phyloP scores from a whole-genome alignment of 2,329 filamentous ascomycete species.

The Penicillium sp. region DNA sequence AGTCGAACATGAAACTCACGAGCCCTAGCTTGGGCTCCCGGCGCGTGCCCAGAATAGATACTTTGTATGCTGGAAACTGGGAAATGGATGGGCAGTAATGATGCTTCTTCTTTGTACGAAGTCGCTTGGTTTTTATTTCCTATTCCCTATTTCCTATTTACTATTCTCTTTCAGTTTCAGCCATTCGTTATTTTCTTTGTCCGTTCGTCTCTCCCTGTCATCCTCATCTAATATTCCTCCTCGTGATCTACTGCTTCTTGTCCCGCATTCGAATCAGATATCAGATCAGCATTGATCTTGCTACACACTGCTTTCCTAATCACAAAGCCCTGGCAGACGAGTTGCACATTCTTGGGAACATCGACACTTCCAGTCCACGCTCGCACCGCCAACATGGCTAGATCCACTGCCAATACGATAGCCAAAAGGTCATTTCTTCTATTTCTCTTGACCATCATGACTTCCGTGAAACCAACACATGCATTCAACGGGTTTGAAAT shows the following conservation, averaged over 20 bases:
- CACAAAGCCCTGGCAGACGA: background rate
- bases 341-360: background rate
- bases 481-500: constrained; percentile 19
- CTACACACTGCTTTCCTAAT: background rate
- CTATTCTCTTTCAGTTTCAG: constrained; percentile 11
- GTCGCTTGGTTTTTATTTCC: constrained; percentile 1
- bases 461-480: constrained; percentile 21
- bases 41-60: constrained; percentile 32
- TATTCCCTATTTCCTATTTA: constrained; percentile 3
- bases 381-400: constrained; percentile 13
- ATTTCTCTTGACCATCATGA: constrained; percentile 26
- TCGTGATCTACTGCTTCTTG: constrained; percentile 2
- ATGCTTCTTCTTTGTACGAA: constrained; percentile 6
- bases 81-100: constrained; percentile 8
- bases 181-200: constrained; percentile 8
- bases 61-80: background rate
- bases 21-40: constrained; percentile 28
- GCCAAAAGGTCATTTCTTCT: constrained; percentile 13
- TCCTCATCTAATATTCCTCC: background rate
- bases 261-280: constrained; percentile 2
- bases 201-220: background rate
- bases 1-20: constrained; percentile 24
- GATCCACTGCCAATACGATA: background rate
- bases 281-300: background rate
- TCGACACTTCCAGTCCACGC: background rate